A percentile compares a stretch with the other conserved stretches of the same genome.
These are phyloP conservation scores for Scenedesmus sp. DNA, from an alignment of 163 green algal species.

Conservation along the genomic window DNA sequence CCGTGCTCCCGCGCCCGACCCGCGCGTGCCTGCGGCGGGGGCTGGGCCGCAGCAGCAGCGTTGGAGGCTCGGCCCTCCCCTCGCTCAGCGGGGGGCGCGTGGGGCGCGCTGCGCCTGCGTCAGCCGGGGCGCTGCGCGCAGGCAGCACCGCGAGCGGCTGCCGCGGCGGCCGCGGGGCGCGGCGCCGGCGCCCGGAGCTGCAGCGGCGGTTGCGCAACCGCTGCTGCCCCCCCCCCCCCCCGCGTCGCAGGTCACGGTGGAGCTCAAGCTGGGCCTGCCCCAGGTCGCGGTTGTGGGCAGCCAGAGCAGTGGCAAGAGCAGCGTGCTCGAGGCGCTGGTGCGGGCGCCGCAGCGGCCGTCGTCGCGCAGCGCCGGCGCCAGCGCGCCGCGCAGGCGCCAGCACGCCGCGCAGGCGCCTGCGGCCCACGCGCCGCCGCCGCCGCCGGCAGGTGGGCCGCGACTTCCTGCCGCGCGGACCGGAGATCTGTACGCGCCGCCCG, in stretches of 20 bases:
- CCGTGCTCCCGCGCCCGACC: background rate
- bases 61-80: background rate
- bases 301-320: slow-evolving; percentile 95
- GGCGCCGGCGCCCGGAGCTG: no score
- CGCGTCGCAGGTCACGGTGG: slow-evolving; percentile 83
- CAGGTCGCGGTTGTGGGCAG: slow-evolving; percentile 96
- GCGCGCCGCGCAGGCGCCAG: no score
- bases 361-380: no score
- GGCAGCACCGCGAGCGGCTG: no score
- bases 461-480: slow-evolving; percentile 94
- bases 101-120: no score
- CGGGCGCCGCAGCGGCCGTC: slow-evolving; percentile 26
- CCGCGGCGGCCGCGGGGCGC: no score
- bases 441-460: slow-evolving; percentile 90
- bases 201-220: no score
- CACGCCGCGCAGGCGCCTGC: no score
- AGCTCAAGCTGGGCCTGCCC: slow-evolving; percentile 89
- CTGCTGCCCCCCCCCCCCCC: no score
- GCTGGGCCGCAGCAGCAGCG: background rate
- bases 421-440: no score
- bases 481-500: slow-evolving; percentile 95
- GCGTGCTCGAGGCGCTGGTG: slow-evolving; percentile 96
- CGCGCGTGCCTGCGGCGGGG: background rate
- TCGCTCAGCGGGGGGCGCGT: background rate
- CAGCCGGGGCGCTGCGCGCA: no score